Evolutionary conservation across 805 yeast genomes (phyloP).

Genomic region (Nakazawaea ambrosiae): DNA sequence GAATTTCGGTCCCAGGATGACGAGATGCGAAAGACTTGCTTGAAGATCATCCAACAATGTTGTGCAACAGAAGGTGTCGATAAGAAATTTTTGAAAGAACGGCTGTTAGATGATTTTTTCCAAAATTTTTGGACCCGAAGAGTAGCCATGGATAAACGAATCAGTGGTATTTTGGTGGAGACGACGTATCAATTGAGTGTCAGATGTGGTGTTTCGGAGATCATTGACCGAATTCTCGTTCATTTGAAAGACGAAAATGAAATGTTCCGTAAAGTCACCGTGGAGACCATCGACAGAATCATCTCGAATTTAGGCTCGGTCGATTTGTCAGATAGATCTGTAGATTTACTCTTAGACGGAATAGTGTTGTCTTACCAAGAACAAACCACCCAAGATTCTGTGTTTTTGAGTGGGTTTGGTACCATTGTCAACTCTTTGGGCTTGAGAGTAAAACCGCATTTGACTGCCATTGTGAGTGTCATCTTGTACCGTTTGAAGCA

Average conservation of each 20-base stretch:
- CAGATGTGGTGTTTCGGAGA: constrained; percentile 56
- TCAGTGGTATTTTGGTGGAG: constrained; percentile 56
- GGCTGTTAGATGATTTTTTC: constrained; percentile 57
- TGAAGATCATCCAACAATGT: constrained; percentile 62
- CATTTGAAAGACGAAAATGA: constrained; percentile 80
- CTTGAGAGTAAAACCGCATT: constrained; percentile 57
- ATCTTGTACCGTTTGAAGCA: constrained; percentile 68
- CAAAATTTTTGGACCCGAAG: constrained; percentile 77
- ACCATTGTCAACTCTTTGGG: constrained; percentile 58
- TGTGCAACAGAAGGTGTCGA: constrained; percentile 55
- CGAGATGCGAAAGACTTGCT: constrained; percentile 72
- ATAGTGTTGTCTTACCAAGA: constrained; percentile 75
- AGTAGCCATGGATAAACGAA: constrained; percentile 59
- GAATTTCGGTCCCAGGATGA: constrained; percentile 82
- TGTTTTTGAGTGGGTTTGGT: constrained; percentile 58
- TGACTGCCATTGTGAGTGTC: constrained; percentile 66
- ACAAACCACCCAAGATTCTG: constrained; percentile 51
- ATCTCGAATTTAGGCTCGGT: constrained; percentile 42
- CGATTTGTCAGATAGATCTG: constrained; percentile 52
- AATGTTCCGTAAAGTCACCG: constrained; percentile 69
- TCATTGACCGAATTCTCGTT: constrained; percentile 49
- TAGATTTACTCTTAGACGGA: constrained; percentile 73
- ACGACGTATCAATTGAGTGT: constrained; percentile 63
- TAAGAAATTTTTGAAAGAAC: constrained; percentile 38
- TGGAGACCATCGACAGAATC: constrained; percentile 58